Percentiles rank a stretch among this genome's conserved stretches.
Evolutionary conservation across 2,329 filamentous ascomycete genomes (phyloP).

Genomic region (Aspergillus sp.): DNA sequence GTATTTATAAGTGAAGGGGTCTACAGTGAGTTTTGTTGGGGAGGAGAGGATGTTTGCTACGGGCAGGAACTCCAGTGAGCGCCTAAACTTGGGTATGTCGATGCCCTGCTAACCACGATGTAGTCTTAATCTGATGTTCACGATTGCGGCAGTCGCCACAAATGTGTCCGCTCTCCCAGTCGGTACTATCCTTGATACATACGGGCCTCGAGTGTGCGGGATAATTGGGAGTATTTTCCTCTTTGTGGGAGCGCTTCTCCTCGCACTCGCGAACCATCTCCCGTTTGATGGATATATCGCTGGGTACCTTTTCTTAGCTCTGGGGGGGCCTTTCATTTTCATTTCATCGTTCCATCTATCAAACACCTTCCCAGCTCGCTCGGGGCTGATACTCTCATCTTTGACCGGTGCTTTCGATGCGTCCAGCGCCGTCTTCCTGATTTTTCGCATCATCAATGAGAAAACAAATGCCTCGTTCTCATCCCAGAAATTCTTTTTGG

Average conservation of each 20-base stretch:
- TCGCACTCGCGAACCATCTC: slow-evolving; percentile 65
- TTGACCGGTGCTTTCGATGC: slow-evolving; percentile 82
- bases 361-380: slow-evolving; percentile 75
- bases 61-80: slow-evolving; percentile 56
- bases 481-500: slow-evolving; percentile 68
- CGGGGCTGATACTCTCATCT: slow-evolving; percentile 75
- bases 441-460: slow-evolving; percentile 71
- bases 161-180: slow-evolving; percentile 85
- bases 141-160: slow-evolving; percentile 80
- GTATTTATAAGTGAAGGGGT: slow-evolving; percentile 73
- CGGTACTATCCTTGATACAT: slow-evolving; percentile 79
- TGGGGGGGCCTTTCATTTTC: slow-evolving; percentile 79
- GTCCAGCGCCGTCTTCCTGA: slow-evolving; percentile 73
- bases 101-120: not conserved
- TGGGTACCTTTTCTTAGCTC: slow-evolving; percentile 73
- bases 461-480: slow-evolving; percentile 58
- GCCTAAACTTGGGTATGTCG: not conserved
- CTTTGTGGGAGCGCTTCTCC: slow-evolving; percentile 66
- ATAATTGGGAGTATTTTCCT: slow-evolving; percentile 70
- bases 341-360: slow-evolving; percentile 82
- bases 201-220: slow-evolving; percentile 74
- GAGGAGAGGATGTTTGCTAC: slow-evolving; percentile 56
- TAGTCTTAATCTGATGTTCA: slow-evolving; percentile 87
- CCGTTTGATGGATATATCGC: slow-evolving; percentile 73
- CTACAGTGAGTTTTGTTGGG: slow-evolving; percentile 64